phyloP scores from a whole-genome alignment of 768 basidiomycete species.

The Lyophyllum semitale region DNA sequence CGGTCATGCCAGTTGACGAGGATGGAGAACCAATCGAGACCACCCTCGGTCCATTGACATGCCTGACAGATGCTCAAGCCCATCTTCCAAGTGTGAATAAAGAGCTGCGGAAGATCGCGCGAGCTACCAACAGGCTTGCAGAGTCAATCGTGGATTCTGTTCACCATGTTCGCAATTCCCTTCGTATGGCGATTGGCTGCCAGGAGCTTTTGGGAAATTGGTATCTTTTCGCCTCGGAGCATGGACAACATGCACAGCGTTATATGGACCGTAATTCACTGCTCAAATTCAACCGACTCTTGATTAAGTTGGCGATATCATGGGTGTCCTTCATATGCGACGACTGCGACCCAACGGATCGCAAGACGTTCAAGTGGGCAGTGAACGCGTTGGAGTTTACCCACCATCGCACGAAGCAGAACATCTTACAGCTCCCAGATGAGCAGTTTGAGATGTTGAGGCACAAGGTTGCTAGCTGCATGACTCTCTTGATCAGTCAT shows the following conservation, averaged over 20 bases:
- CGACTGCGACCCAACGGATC: conserved; percentile 93
- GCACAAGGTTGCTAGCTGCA: conserved; percentile 91
- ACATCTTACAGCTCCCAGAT: conserved; percentile 85
- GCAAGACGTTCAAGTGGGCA: conserved; percentile 97
- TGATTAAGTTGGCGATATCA: conserved; percentile 90
- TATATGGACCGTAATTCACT: conserved; percentile 78
- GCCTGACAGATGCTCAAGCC: conserved; percentile 80
- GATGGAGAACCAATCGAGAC: conserved; percentile 54
- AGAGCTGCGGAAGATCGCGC: conserved; percentile 88
- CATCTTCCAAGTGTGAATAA: conserved; percentile 89
- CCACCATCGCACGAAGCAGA: conserved; percentile 82
- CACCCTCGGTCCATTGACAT: conserved; percentile 42
- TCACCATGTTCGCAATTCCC: conserved; percentile 75
- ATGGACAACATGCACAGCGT: conserved; percentile 86
- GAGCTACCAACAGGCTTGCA: conserved; percentile 85
- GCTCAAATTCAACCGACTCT: conserved; percentile 76
- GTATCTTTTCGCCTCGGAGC: conserved; percentile 96
- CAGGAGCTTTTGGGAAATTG: conserved; percentile 93
- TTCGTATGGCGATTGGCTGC: conserved; percentile 59
- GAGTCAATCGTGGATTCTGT: conserved; percentile 94
- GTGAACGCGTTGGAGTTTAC: conserved; percentile 95
- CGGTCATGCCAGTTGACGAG: conserved; percentile 64
- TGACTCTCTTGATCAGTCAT: conserved; percentile 95
- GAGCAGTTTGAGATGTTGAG: conserved; percentile 90
- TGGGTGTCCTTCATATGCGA: conserved; percentile 99